A percentile compares a stretch with the other conserved stretches of the same genome.
Evolutionary conservation across 176 grass and related monocot species (phyloP).

Genomic region (Otatea glauca): DNA sequence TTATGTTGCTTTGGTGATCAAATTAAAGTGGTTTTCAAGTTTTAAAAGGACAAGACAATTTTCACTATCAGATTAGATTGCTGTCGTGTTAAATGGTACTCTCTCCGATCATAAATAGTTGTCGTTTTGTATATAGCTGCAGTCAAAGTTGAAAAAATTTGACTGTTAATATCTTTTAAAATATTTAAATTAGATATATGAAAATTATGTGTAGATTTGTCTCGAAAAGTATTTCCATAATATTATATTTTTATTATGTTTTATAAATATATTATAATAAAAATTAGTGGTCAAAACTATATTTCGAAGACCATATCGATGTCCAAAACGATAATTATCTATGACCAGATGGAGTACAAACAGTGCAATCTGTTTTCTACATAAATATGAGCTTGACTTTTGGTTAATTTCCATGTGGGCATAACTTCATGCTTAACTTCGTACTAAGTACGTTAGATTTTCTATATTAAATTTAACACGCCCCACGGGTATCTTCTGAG

Average conservation of each 20-base stretch:
- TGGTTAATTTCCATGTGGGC: not conserved
- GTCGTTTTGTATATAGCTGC: too few species aligned
- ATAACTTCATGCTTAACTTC: not conserved
- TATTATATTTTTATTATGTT: too few species aligned
- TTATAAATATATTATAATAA: too few species aligned
- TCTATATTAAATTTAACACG: not conserved
- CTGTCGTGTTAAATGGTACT: not conserved
- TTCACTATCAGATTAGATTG: not conserved
- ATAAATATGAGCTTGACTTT: slow-evolving; percentile 23
- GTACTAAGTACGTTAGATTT: not conserved
- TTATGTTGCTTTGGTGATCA: not conserved
- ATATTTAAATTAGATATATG: too few species aligned
- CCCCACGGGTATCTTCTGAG: not conserved
- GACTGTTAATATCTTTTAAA: too few species aligned
- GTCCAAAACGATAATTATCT: too few species aligned
- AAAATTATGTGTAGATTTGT: too few species aligned
- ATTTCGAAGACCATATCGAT: too few species aligned
- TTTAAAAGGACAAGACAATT: not conserved
- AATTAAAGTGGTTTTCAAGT: not conserved
- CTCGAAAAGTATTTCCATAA: too few species aligned
- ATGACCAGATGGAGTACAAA: not conserved
- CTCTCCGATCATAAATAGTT: too few species aligned
- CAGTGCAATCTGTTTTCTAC: not conserved
- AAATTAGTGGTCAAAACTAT: too few species aligned
- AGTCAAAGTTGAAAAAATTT: too few species aligned